phyloP scores from a whole-genome alignment of 2,329 filamentous ascomycete genomes.

The Xylariales sp. region DNA sequence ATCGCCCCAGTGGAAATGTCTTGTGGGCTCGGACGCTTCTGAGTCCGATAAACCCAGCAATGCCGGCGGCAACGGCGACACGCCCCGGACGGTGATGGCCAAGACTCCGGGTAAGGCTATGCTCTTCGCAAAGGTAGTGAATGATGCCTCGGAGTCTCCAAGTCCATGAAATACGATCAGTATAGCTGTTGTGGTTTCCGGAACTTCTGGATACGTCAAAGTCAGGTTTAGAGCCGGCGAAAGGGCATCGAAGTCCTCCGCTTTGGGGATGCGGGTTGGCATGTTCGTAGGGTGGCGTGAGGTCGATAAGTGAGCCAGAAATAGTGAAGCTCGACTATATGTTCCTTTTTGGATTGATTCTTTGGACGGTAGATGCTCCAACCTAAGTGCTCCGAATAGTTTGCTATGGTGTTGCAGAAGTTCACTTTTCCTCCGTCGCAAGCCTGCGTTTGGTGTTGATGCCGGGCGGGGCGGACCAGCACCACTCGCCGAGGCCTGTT shows the following conservation, averaged over 20 bases:
- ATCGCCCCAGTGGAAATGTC: conserved; percentile 62
- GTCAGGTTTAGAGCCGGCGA: conserved; percentile 36
- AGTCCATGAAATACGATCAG: conserved; percentile 81
- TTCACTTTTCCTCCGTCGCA: no score
- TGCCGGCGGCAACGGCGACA: conserved; percentile 62
- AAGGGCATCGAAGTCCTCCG: conserved; percentile 44
- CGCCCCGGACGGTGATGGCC: conserved; percentile 69
- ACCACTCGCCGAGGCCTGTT: no score
- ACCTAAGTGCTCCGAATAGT: no score
- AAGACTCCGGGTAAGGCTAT: conserved; percentile 73
- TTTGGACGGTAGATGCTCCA: background rate
- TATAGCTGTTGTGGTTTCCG: conserved; percentile 65
- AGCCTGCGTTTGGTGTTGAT: no score
- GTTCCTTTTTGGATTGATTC: background rate
- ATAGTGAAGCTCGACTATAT: background rate
- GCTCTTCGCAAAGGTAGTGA: conserved; percentile 62
- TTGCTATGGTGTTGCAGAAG: no score
- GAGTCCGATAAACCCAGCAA: conserved; percentile 44
- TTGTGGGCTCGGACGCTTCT: conserved; percentile 17
- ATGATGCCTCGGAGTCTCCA: conserved; percentile 68
- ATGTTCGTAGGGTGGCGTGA: no score
- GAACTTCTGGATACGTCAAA: conserved; percentile 45
- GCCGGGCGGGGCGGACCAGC: no score
- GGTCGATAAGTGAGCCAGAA: no score
- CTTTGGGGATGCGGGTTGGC: conserved; percentile 44